Conservation (phyloP, 805 yeast genomes). For the Yarrowia bubula region DNA sequence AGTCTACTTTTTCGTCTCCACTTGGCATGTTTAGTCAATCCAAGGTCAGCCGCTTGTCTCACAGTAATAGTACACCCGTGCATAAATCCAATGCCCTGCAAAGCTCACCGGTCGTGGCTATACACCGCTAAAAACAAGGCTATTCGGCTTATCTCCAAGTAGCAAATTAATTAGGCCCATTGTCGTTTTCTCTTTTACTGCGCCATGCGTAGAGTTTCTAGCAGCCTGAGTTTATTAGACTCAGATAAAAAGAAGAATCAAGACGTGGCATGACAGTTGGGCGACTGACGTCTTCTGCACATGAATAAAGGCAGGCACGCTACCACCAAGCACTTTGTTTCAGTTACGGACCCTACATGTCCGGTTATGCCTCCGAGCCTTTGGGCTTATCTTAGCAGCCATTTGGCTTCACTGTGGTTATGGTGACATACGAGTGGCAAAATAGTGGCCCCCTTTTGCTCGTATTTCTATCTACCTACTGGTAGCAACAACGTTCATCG, state of each 20-base stretch:
- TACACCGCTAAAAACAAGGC: too few relatives aligned
- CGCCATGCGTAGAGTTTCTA: not conserved
- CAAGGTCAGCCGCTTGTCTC: not conserved
- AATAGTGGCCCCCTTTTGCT: not conserved
- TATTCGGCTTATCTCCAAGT: too few relatives aligned
- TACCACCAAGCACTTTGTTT: too few relatives aligned
- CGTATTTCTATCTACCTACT: not conserved
- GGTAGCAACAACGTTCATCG: too few relatives aligned
- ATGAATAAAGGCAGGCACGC: not conserved
- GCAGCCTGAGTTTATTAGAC: not conserved
- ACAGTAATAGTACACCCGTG: too few relatives aligned
- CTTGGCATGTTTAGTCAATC: not conserved
- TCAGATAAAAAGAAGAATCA: not conserved
- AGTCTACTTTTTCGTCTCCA: not conserved
- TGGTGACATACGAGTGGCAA: too few relatives aligned
- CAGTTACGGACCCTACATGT: not conserved
- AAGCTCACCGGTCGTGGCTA: too few relatives aligned
- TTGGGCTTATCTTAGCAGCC: not conserved
- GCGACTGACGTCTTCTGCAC: not conserved
- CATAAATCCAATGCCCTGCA: too few relatives aligned
- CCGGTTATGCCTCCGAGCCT: not conserved
- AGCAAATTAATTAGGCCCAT: too few relatives aligned
- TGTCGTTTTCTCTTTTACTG: too few relatives aligned
- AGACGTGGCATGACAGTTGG: slow-evolving; percentile 4
- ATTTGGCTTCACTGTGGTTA: too few relatives aligned